These are phyloP conservation scores for Monilinia fructicola DNA, from an alignment of 2,329 filamentous ascomycete species.

Conservation along the genomic window DNA sequence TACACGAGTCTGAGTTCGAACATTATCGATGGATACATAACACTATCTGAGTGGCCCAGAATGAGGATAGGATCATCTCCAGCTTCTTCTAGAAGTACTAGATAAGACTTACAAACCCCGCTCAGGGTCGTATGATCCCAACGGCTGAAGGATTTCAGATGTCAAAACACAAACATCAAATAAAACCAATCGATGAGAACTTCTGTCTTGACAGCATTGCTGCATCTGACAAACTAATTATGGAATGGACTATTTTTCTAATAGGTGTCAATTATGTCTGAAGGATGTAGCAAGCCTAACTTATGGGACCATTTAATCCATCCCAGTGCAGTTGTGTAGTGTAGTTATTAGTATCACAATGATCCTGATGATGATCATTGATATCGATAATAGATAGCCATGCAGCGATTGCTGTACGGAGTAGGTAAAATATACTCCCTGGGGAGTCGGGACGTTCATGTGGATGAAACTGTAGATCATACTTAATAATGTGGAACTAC, in stretches of 20 bases:
- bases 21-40: not conserved
- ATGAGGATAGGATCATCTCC: too few relatives aligned
- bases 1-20: too few relatives aligned
- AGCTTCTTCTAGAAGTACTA: too few relatives aligned
- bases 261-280: not conserved
- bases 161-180: not conserved
- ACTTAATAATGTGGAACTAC: not conserved
- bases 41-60: not conserved
- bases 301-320: too few relatives aligned
- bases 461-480: not conserved
- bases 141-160: not conserved
- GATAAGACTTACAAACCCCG: not conserved
- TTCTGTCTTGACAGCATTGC: not conserved
- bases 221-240: not conserved
- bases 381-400: not conserved
- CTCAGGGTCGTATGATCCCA: not conserved
- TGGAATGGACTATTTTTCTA: not conserved
- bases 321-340: too few relatives aligned
- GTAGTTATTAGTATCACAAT: too few relatives aligned
- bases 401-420: not conserved
- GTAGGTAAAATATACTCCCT: not conserved
- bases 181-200: not conserved
- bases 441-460: not conserved
- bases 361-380: not conserved
- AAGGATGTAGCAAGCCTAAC: not conserved